These are phyloP conservation scores for Metschnikowia hibisci DNA, from an alignment of 805 yeast genomes.

Conservation along the genomic window DNA sequence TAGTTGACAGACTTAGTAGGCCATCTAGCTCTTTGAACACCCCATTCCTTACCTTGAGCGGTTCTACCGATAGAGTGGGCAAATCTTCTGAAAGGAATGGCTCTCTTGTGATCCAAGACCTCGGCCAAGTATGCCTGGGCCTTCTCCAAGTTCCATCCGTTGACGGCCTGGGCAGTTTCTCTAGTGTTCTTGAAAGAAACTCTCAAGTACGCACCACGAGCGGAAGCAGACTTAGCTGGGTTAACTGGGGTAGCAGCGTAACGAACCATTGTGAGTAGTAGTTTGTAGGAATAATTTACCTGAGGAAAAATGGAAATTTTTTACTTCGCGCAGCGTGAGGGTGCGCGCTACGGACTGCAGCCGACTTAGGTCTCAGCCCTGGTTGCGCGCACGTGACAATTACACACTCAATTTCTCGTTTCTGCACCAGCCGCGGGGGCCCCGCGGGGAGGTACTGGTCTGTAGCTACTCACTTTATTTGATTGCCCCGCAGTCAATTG, in stretches of 20 bases:
- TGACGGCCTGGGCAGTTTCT: constrained; percentile 97
- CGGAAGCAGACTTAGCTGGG: constrained; percentile 99
- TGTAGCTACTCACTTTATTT: too few species aligned
- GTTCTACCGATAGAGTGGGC: constrained; percentile 97
- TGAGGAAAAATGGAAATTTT: constrained; percentile 6
- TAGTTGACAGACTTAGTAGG: constrained; percentile 98
- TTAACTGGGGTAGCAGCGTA: constrained; percentile 98
- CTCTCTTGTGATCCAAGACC: constrained; percentile 97
- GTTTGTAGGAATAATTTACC: constrained; percentile 11
- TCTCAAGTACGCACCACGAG: constrained; percentile 99
- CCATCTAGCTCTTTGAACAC: constrained; percentile 99
- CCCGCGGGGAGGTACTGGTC: too few species aligned
- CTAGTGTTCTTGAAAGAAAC: constrained; percentile 99
- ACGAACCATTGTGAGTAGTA: constrained; percentile 75
- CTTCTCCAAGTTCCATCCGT: constrained; percentile 95
- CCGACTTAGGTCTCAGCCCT: constrained; percentile 14
- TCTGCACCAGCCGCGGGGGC: too few species aligned
- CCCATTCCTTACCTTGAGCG: constrained; percentile 99
- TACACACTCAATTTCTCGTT: too few species aligned
- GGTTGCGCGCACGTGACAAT: constrained; percentile 15
- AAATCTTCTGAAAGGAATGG: constrained; percentile 98
- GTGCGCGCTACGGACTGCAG: constrained; percentile 3
- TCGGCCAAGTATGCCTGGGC: constrained; percentile 95
- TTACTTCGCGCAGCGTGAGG: constrained; percentile 5
- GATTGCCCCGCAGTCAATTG: too few species aligned